Evolutionary conservation across 2,329 filamentous ascomycete species (phyloP).

Genomic region (Phialemonium atrogriseum): DNA sequence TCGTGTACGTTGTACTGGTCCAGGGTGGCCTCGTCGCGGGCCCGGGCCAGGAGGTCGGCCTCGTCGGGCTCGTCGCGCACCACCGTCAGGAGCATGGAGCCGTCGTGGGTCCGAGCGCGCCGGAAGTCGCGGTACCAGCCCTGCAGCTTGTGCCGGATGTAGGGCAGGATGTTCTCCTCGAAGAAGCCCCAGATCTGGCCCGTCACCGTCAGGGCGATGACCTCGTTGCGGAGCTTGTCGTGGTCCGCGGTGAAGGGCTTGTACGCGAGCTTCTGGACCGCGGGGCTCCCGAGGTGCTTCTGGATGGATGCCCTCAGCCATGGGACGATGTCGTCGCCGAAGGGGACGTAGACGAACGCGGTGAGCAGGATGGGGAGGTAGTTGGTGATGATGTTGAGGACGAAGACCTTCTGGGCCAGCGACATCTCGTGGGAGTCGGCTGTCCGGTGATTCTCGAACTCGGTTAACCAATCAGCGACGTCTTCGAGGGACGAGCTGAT

Average conservation of each 20-base stretch:
- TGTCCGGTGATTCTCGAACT: constrained; percentile 71
- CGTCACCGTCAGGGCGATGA: constrained; percentile 68
- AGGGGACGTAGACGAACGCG: constrained; percentile 72
- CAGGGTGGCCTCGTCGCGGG: constrained; percentile 60
- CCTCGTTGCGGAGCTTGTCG: constrained; percentile 58
- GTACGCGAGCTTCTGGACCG: constrained; percentile 46
- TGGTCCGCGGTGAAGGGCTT: constrained; percentile 56
- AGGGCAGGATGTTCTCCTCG: constrained; percentile 64
- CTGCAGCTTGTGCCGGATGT: constrained; percentile 51
- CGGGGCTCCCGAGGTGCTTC: no score
- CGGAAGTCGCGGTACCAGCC: constrained; percentile 35
- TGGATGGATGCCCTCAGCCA: constrained; percentile 54
- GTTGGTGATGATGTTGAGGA: constrained; percentile 73
- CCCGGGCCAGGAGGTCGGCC: constrained; percentile 51
- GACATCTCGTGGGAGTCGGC: constrained; percentile 60
- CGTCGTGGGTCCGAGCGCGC: constrained; percentile 25
- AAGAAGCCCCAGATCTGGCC: constrained; percentile 63
- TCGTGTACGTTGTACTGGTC: constrained; percentile 64
- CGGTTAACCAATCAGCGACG: constrained; percentile 54
- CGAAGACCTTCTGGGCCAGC: constrained; percentile 65
- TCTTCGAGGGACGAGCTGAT: constrained; percentile 55
- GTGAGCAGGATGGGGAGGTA: constrained; percentile 70
- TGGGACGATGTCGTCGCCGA: constrained; percentile 59
- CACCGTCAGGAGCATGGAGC: constrained; percentile 35
- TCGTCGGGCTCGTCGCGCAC: constrained; percentile 55